Conservation (phyloP, 2,329 filamentous ascomycete genomes). For the Zarea fungicola region DNA sequence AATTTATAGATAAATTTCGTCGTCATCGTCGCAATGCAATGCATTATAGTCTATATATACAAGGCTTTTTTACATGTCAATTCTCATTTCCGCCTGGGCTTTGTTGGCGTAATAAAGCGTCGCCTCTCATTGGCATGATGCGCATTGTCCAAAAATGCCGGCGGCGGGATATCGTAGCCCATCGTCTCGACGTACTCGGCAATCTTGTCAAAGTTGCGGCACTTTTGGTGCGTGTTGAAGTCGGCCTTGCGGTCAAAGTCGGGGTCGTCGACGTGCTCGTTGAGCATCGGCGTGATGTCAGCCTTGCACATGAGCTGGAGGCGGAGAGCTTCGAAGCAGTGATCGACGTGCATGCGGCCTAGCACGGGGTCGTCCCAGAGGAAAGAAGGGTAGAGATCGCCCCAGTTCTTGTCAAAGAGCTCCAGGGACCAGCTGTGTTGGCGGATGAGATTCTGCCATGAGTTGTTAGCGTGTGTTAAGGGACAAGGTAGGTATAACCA, state of each 20-base stretch:
- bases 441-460: conserved; percentile 12
- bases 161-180: conserved; percentile 10
- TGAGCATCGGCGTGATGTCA: conserved; percentile 14
- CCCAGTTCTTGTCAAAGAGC: conserved; percentile 10
- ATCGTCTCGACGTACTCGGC: conserved; percentile 11
- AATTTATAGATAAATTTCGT: neutral
- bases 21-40: neutral
- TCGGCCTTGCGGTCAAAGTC: conserved; percentile 11
- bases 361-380: conserved; percentile 9
- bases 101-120: conserved; percentile 6
- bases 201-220: conserved; percentile 12
- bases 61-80: neutral
- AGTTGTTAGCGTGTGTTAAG: neutral
- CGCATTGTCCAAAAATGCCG: neutral
- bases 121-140: neutral
- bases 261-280: conserved; percentile 3
- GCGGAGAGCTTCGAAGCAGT: conserved; percentile 28
- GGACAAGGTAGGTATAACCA: too few species aligned
- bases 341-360: conserved; percentile 21
- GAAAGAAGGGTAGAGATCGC: conserved; percentile 10
- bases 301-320: conserved; percentile 14
- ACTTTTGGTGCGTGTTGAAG: conserved; percentile 15
- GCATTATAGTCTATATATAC: conserved; percentile 1
- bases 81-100: neutral
- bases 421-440: conserved; percentile 12